Percentiles rank a stretch among this genome's conserved stretches.
phyloP scores from a whole-genome alignment of 2,329 filamentous ascomycete genomes.

The Penicillium fuscoglaucum region DNA sequence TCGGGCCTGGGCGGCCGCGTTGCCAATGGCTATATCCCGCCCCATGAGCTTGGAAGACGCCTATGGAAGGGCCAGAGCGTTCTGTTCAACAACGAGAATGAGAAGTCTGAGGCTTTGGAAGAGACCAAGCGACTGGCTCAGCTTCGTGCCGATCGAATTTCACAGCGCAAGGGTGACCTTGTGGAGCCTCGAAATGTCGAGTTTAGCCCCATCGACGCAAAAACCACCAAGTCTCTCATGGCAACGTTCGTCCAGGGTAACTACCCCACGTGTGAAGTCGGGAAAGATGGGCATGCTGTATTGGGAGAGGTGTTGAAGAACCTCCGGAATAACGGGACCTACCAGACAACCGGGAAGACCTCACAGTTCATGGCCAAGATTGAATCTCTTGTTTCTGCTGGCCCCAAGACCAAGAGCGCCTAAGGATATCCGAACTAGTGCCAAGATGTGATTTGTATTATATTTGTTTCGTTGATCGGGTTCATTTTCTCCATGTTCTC shows the following conservation, averaged over 20 bases:
- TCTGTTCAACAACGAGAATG: constrained; percentile 38
- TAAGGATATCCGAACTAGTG: constrained; percentile 10
- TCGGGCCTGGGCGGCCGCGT: constrained; percentile 37
- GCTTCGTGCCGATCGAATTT: constrained; percentile 35
- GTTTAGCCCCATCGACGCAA: constrained; percentile 29
- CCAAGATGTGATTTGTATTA: constrained; percentile 21
- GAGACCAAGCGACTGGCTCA: constrained; percentile 38
- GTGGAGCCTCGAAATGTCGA: constrained; percentile 35
- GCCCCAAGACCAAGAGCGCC: constrained; percentile 30
- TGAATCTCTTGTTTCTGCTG: constrained; percentile 39
- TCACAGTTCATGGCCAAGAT: constrained; percentile 42
- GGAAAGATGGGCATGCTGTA: constrained; percentile 27
- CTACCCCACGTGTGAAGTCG: constrained; percentile 29
- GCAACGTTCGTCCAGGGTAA: constrained; percentile 36
- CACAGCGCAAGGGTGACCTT: constrained; percentile 40
- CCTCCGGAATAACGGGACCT: constrained; percentile 45
- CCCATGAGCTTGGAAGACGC: constrained; percentile 39
- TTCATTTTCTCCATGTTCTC: constrained; percentile 2
- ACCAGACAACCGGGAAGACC: constrained; percentile 38
- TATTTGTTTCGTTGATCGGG: constrained; percentile 13
- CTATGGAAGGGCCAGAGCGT: constrained; percentile 41
- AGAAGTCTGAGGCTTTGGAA: constrained; percentile 38
- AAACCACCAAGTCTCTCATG: constrained; percentile 33
- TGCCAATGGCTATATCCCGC: constrained; percentile 37
- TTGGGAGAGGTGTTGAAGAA: constrained; percentile 37